Conservation (phyloP, 2,329 filamentous ascomycete genomes). For the Simplicillium sp. region DNA sequence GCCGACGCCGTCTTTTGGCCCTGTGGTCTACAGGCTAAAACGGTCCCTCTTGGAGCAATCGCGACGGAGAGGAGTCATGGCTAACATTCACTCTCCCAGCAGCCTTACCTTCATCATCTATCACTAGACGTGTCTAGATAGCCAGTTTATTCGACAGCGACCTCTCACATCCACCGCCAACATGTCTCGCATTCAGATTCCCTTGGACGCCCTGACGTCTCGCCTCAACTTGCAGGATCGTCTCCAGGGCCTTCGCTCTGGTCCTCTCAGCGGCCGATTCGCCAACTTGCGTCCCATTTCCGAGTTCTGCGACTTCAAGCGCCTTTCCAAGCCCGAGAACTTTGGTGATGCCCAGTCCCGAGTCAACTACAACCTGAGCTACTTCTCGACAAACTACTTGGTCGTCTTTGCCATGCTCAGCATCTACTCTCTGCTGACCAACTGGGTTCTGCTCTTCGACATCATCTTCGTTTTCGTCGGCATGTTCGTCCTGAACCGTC, state of each 20-base stretch:
- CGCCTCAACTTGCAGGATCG: conserved; percentile 79
- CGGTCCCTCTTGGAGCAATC: too few relatives aligned
- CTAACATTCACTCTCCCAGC: too few relatives aligned
- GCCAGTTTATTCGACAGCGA: conserved; percentile 3
- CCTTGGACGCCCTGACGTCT: conserved; percentile 83
- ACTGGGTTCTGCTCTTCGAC: conserved; percentile 78
- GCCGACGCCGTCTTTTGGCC: too few relatives aligned
- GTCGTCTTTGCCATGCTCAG: conserved; percentile 89
- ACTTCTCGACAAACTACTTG: conserved; percentile 98
- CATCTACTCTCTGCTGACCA: conserved; percentile 90
- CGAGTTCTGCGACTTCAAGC: conserved; percentile 95
- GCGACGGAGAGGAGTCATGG: too few relatives aligned
- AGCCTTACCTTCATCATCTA: too few relatives aligned
- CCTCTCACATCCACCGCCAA: conserved; percentile 7
- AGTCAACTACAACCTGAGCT: conserved; percentile 92
- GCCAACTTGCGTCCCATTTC: conserved; percentile 83
- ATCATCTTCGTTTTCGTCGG: conserved; percentile 80
- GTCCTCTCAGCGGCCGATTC: conserved; percentile 73
- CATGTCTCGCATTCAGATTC: conserved; percentile 88
- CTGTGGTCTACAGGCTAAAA: too few relatives aligned
- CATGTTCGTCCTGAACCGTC: conserved; percentile 85
- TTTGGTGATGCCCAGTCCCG: conserved; percentile 84
- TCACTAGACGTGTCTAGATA: too few relatives aligned
- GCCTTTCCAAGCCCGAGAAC: conserved; percentile 85
- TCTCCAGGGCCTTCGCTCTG: conserved; percentile 73